Percentiles rank a stretch among this genome's conserved stretches.
These are phyloP conservation scores for Gonium pectorale DNA, from an alignment of 139 green algal species.

Conservation along the genomic window DNA sequence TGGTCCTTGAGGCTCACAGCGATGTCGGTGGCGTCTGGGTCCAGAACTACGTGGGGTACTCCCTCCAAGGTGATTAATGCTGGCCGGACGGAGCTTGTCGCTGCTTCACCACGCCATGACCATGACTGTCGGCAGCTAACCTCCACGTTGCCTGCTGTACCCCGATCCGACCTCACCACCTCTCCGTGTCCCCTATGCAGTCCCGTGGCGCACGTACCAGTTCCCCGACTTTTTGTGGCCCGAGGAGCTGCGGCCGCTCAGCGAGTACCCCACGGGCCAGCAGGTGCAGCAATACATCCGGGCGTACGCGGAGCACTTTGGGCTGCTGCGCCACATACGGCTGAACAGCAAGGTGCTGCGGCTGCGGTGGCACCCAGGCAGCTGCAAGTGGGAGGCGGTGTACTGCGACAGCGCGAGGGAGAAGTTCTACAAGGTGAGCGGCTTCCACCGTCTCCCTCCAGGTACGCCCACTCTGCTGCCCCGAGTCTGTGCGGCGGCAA, in stretches of 20 bases:
- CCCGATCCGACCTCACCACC: too few relatives aligned
- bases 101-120: too few relatives aligned
- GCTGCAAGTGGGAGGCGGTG: neutral
- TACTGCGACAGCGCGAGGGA: neutral
- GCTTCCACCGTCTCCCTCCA: too few relatives aligned
- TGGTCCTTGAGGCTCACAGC: neutral
- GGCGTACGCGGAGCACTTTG: neutral
- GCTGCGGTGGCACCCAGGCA: neutral
- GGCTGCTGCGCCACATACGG: neutral
- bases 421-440: neutral
- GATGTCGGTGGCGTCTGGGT: neutral
- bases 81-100: too few relatives aligned
- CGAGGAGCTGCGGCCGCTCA: neutral
- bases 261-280: neutral
- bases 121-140: too few relatives aligned
- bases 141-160: too few relatives aligned
- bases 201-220: neutral
- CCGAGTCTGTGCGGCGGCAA: too few relatives aligned
- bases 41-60: neutral
- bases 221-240: conserved; percentile 27
- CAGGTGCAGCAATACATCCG: conserved; percentile 15
- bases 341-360: neutral
- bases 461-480: too few relatives aligned
- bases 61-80: neutral
- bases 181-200: neutral